Base-by-base conservation (phyloP, 352 stramenopile genomes). In the Phytopythium litorale region DNA sequence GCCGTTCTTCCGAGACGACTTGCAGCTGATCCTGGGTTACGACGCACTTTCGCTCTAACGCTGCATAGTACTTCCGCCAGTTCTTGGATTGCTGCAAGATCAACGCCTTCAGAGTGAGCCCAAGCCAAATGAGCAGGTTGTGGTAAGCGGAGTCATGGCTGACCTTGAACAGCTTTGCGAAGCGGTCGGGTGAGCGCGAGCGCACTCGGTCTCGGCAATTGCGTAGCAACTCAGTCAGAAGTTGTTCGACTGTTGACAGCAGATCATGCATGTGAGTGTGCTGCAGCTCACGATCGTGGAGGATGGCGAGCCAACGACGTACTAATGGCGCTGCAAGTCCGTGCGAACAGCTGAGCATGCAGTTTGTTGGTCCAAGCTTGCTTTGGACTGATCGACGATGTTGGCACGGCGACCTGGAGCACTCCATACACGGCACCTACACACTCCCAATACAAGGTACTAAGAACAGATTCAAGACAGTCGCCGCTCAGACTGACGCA, bases 61-160 rank as follows among this genome's bases (percentile, higher is more conserved):
- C 60, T 4, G 76, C 60, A 58, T 82, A 90, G 49, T 90, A 89
- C 49, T 89, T 92, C 4, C 78, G 68, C 80, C 82, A 91, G 52
- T 83, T 85, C 55, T 82, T 83, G 54, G 72, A 88, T 78, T 92
- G 82, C 64, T 84, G 25, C 19, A 23, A 0, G 32, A 28, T 7
- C 19, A 35, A 37, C 12, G n/a, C n/a, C n/a, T n/a, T n/a, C 11
- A 30, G 12, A 7, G 12, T 21, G 40, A n/a, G 12, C 43, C 7
- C 16, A 49, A 18, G 33, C 21, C 53, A 58, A 7, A 21, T 15
- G 0, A 49, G 13, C 1, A 18, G 6, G 42, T 25, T 5, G 11
- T n/a, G 5, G n/a, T 18, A 64, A 2, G 28, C 23, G 64, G 1
- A 56, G 7, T 12, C 12, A 40, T 8, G 21, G 48, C 57, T 42